phyloP scores from a whole-genome alignment of 257 asterid genomes.

The Jacaranda mimosifolia region DNA sequence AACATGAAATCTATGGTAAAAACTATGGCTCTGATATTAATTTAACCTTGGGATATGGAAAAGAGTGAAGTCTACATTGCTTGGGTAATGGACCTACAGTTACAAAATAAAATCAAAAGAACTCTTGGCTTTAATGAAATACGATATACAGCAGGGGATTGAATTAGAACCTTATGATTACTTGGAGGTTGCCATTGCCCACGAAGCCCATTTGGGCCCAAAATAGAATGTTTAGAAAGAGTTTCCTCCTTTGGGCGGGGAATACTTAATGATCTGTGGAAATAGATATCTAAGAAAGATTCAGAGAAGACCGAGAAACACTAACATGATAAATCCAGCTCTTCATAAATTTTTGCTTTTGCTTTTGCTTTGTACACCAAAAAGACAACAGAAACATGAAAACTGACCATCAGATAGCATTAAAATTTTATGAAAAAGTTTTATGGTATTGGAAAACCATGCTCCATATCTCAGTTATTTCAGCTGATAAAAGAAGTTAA shows the following conservation, averaged over 20 bases:
- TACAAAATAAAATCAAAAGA: conserved; percentile 34
- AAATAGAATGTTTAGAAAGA: conserved; percentile 87
- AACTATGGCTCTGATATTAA: conserved; percentile 27
- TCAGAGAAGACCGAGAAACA: conserved; percentile 29
- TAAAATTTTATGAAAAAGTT: not conserved
- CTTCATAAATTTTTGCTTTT: not conserved
- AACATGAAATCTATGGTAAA: conserved; percentile 20
- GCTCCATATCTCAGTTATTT: not conserved
- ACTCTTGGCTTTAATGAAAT: conserved; percentile 15
- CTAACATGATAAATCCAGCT: conserved; percentile 26
- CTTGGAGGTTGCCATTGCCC: conserved; percentile 91
- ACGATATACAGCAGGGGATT: conserved; percentile 28
- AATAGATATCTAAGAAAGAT: conserved; percentile 25
- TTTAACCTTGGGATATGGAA: conserved; percentile 69
- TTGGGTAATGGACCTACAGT: conserved; percentile 91
- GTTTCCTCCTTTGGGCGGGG: conserved; percentile 90
- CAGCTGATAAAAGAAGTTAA: not conserved
- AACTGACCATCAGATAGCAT: conserved; percentile 19
- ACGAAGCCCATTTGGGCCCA: conserved; percentile 91
- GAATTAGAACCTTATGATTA: conserved; percentile 62
- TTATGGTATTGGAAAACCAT: conserved; percentile 5
- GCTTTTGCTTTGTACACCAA: conserved; percentile 4
- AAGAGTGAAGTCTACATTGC: conserved; percentile 68
- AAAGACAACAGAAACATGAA: conserved; percentile 22
- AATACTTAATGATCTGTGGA: conserved; percentile 60